Evolutionary conservation across 177 flowering plant genomes (phyloP).

Genomic region (Vitis hybrid): DNA sequence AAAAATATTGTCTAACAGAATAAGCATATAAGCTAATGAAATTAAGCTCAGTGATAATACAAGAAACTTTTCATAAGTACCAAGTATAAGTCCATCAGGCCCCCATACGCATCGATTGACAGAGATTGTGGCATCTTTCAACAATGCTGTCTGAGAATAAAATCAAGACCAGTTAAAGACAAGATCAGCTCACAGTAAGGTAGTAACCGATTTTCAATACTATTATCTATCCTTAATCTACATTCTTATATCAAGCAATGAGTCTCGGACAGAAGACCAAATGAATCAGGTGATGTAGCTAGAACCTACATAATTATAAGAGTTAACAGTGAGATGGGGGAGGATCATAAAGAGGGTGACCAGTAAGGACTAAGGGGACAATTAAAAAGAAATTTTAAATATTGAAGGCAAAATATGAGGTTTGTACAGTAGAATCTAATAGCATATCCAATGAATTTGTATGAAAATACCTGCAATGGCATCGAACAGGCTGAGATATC

Average conservation of each 20-base stretch:
- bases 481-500: conserved; percentile 51
- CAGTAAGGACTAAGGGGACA: no score
- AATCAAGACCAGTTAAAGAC: conserved; percentile 5
- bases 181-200: not conserved
- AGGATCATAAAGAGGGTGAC: not conserved
- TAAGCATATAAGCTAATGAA: not conserved
- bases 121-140: conserved; percentile 60
- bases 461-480: conserved; percentile 55
- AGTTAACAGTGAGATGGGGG: no score
- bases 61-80: conserved; percentile 25
- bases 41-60: not conserved
- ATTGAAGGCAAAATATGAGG: no score
- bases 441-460: not conserved
- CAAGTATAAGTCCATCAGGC: conserved; percentile 80
- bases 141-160: conserved; percentile 49
- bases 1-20: not conserved
- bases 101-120: conserved; percentile 81
- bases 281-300: no score
- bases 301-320: no score
- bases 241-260: no score
- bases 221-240: not conserved
- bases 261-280: no score
- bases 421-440: not conserved
- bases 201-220: not conserved
- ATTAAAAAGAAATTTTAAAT: not conserved